phyloP scores from a whole-genome alignment of 1,284 basidiomycete genomes.

The Cryptococcus amylolentus region DNA sequence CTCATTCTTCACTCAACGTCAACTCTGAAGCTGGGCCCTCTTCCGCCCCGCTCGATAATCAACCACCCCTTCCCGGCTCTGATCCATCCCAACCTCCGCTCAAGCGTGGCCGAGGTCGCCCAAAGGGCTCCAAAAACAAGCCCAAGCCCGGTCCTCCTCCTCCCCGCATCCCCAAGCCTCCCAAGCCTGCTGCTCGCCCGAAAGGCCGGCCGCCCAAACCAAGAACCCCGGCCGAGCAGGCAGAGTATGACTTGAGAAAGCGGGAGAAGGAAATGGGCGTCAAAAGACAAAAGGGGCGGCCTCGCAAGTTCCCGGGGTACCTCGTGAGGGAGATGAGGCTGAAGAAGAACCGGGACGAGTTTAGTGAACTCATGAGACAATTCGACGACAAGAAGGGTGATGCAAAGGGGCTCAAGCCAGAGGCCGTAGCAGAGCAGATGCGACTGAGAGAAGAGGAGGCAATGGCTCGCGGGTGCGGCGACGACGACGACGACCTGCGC shows the following conservation, averaged over 20 bases:
- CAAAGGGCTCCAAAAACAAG: constrained; percentile 46
- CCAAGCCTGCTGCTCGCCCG: constrained; percentile 18
- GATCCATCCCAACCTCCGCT: not conserved
- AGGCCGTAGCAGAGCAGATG: not conserved
- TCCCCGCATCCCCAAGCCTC: constrained; percentile 10
- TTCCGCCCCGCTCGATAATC: not conserved
- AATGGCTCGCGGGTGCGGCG: not conserved
- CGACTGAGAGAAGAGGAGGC: not conserved
- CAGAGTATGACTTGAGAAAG: constrained; percentile 26
- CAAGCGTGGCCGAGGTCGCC: constrained; percentile 39
- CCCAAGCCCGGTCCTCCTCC: constrained; percentile 19
- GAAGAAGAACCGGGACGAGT: constrained; percentile 41
- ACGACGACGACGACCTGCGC: not conserved
- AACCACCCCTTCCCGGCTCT: not conserved
- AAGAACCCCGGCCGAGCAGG: constrained; percentile 34
- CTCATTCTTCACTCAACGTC: not conserved
- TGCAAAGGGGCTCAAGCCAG: not conserved
- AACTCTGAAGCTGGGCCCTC: constrained; percentile 1
- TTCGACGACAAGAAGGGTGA: constrained; percentile 14
- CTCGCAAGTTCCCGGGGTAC: constrained; percentile 43
- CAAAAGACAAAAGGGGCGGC: constrained; percentile 35
- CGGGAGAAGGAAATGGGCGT: constrained; percentile 34
- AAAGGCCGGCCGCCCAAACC: constrained; percentile 41
- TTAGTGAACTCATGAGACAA: constrained; percentile 27
- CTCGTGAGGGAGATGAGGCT: constrained; percentile 45